These are phyloP conservation scores for Penicillium expansum DNA, from an alignment of 2,329 filamentous ascomycete species.

Conservation along the genomic window DNA sequence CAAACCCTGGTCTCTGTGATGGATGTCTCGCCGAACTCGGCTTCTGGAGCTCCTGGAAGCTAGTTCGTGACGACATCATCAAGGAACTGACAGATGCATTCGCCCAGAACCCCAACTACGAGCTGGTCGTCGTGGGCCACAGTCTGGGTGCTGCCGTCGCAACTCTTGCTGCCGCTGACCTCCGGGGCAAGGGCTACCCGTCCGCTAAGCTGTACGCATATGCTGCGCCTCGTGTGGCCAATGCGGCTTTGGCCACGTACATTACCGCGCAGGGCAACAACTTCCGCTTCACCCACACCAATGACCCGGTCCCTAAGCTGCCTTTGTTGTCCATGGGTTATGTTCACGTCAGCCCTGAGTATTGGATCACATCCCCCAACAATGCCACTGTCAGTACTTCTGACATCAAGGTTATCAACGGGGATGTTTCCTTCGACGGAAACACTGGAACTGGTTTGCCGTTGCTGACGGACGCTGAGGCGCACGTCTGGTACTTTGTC, in stretches of 20 bases:
- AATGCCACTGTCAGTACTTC: slow-evolving; percentile 19
- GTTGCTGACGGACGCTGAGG: slow-evolving; percentile 12
- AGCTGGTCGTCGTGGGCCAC: slow-evolving; percentile 57
- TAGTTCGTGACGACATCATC: slow-evolving; percentile 37
- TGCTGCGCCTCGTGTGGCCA: slow-evolving; percentile 65
- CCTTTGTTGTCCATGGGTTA: slow-evolving; percentile 62
- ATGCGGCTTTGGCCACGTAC: slow-evolving; percentile 53
- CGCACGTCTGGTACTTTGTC: slow-evolving; percentile 30
- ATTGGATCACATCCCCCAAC: slow-evolving; percentile 52
- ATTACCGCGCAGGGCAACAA: slow-evolving; percentile 54
- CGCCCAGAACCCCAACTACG: slow-evolving; percentile 32
- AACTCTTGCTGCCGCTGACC: slow-evolving; percentile 57
- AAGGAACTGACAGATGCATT: slow-evolving; percentile 30
- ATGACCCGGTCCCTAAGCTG: slow-evolving; percentile 67
- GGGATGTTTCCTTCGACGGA: slow-evolving; percentile 24
- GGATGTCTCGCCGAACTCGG: slow-evolving; percentile 45
- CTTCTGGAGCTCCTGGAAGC: slow-evolving; percentile 49
- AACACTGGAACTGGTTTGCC: slow-evolving; percentile 27
- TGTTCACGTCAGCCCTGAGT: slow-evolving; percentile 67
- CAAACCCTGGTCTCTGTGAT: slow-evolving; percentile 41
- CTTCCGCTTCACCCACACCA: slow-evolving; percentile 64
- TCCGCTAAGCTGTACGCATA: slow-evolving; percentile 62
- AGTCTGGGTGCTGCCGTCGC: slow-evolving; percentile 66
- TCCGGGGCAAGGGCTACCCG: slow-evolving; percentile 50
- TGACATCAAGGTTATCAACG: slow-evolving; percentile 24